These are phyloP conservation scores for Xylariales sp. DNA, from an alignment of 2,329 filamentous ascomycete genomes.

Conservation along the genomic window DNA sequence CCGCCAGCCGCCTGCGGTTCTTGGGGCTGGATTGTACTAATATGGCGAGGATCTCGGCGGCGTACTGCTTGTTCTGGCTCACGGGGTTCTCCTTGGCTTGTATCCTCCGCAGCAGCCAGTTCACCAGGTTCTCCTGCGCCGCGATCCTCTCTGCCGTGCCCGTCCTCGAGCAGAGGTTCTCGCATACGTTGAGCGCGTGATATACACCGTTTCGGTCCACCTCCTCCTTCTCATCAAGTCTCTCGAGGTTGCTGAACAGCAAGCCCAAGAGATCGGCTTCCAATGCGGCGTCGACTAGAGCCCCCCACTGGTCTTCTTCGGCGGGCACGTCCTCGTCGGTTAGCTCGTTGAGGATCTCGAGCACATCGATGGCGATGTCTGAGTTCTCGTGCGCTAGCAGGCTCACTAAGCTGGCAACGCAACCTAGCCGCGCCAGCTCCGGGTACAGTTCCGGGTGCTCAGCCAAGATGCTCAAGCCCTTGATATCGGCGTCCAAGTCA, in stretches of 20 bases:
- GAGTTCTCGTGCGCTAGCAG: conserved; percentile 93
- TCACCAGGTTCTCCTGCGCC: conserved; percentile 60
- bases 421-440: conserved; percentile 24
- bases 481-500: conserved; percentile 85
- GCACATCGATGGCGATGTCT: conserved; percentile 87
- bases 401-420: conserved; percentile 61
- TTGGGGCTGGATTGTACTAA: conserved; percentile 70
- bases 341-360: conserved; percentile 85
- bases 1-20: conserved; percentile 60
- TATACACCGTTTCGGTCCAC: conserved; percentile 83
- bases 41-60: conserved; percentile 87
- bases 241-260: conserved; percentile 70
- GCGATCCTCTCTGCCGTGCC: conserved; percentile 66
- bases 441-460: conserved; percentile 67
- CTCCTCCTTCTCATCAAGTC: conserved; percentile 69
- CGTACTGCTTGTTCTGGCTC: conserved; percentile 91
- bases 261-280: conserved; percentile 70
- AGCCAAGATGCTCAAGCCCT: conserved; percentile 77
- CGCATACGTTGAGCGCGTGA: conserved; percentile 74
- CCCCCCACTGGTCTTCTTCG: conserved; percentile 9
- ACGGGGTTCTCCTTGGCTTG: conserved; percentile 64
- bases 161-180: conserved; percentile 73
- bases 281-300: conserved; percentile 51
- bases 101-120: conserved; percentile 75
- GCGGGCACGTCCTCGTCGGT: conserved; percentile 90